phyloP scores from a whole-genome alignment of 1,284 basidiomycete genomes.

The Trametes pubescens region DNA sequence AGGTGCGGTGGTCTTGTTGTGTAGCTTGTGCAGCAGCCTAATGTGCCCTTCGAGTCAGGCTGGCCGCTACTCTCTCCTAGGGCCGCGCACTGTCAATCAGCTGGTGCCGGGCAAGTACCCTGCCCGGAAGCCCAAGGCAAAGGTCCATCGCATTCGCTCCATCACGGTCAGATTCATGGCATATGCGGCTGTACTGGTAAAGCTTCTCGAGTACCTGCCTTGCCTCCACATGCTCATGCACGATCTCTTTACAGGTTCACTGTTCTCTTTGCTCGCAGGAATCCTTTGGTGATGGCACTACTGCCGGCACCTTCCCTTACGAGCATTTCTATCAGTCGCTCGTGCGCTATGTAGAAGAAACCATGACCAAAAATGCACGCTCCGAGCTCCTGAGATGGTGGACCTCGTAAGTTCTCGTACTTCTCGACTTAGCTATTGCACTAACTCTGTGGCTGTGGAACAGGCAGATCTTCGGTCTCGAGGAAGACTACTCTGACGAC shows the following conservation, averaged over 20 bases:
- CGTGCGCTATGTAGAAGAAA: slow-evolving; percentile 6
- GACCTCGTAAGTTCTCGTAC: too few species aligned
- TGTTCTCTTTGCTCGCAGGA: slow-evolving; percentile 11
- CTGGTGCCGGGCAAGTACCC: neutral
- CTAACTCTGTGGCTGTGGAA: too few species aligned
- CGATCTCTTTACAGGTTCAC: slow-evolving; percentile 7
- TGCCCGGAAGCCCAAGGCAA: slow-evolving; percentile 8
- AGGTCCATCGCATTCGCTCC: neutral
- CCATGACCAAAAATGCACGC: neutral
- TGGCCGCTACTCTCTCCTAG: neutral
- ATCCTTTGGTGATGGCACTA: neutral
- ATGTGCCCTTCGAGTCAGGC: slow-evolving; percentile 8
- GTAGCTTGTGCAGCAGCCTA: too few species aligned
- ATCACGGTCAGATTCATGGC: slow-evolving; percentile 11
- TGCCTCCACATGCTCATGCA: neutral
- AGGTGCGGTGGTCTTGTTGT: too few species aligned
- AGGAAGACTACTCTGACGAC: too few species aligned
- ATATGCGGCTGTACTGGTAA: slow-evolving; percentile 11
- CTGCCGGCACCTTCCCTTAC: slow-evolving; percentile 7
- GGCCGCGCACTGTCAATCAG: slow-evolving; percentile 1
- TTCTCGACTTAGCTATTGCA: too few species aligned
- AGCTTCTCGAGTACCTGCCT: too few species aligned
- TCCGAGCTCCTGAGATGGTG: neutral
- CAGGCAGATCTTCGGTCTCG: too few species aligned
- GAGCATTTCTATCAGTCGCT: slow-evolving; percentile 14